Percentiles rank a stretch among this genome's conserved stretches.
Evolutionary conservation across 176 grass and related monocot genomes (phyloP).

Genomic region (Cocos nucifera): DNA sequence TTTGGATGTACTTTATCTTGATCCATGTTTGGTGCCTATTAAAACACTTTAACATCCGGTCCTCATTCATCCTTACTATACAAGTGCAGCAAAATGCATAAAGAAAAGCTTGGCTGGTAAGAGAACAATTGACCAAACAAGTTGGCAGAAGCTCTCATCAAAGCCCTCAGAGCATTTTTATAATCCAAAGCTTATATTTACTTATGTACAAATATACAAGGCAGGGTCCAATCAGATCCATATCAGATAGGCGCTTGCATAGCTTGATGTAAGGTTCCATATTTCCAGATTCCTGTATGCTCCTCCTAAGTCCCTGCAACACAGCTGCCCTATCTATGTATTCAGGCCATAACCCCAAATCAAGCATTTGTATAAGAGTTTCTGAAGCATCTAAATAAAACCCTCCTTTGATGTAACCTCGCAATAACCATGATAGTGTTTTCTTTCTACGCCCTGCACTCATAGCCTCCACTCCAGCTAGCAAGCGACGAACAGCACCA

Average conservation of each 20-base stretch:
- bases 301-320: conserved; percentile 53
- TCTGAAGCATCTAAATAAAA: conserved; percentile 72
- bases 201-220: conserved; percentile 74
- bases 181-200: conserved; percentile 82
- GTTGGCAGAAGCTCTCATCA: background rate
- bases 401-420: conserved; percentile 86
- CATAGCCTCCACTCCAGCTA: conserved; percentile 60
- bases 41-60: too few species aligned
- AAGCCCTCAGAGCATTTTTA: conserved; percentile 64
- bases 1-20: too few species aligned
- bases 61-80: too few species aligned
- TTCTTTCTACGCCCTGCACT: conserved; percentile 57
- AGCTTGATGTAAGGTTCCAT: conserved; percentile 70
- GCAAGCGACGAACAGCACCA: conserved; percentile 49
- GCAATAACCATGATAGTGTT: conserved; percentile 76
- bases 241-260: conserved; percentile 65
- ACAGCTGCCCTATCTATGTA: conserved; percentile 85
- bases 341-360: conserved; percentile 64
- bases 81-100: too few species aligned
- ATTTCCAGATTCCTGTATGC: conserved; percentile 64
- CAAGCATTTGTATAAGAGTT: conserved; percentile 63
- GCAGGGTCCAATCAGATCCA: conserved; percentile 66
- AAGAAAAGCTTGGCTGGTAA: too few species aligned
- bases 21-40: too few species aligned
- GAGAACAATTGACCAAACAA: too few species aligned